Conservation (phyloP, 345 rosid species). For the Eucalyptus paniculata region DNA sequence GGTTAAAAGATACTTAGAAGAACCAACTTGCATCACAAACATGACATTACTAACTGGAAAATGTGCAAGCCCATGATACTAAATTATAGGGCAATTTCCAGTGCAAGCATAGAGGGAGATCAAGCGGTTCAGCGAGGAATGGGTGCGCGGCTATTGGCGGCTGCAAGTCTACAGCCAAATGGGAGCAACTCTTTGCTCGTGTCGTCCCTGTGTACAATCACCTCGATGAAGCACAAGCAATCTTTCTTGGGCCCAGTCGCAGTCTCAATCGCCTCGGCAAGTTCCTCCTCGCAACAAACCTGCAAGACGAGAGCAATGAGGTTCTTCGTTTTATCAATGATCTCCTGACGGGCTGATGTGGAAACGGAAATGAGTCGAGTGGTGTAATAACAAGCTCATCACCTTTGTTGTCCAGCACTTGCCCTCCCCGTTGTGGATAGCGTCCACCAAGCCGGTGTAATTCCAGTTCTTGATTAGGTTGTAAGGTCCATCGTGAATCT, state of each 20-base stretch:
- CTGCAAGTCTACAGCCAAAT: slow-evolving; percentile 42
- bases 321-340: background rate
- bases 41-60: background rate
- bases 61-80: background rate
- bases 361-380: background rate
- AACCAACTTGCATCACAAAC: background rate
- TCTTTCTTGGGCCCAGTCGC: slow-evolving; percentile 30
- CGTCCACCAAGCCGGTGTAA: slow-evolving; percentile 51
- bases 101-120: background rate
- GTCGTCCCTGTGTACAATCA: slow-evolving; percentile 51
- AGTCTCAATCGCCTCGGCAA: slow-evolving; percentile 29
- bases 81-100: background rate
- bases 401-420: slow-evolving; percentile 65
- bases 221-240: slow-evolving; percentile 54
- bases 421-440: slow-evolving; percentile 49
- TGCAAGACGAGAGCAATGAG: background rate
- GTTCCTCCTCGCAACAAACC: slow-evolving; percentile 34
- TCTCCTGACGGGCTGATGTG: no score
- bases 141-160: slow-evolving; percentile 54
- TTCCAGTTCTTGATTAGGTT: slow-evolving; percentile 69
- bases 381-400: background rate
- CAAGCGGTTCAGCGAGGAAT: background rate
- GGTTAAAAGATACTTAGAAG: background rate
- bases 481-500: slow-evolving; percentile 65
- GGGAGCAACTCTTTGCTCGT: slow-evolving; percentile 58